Evolutionary conservation across 2,329 filamentous ascomycete genomes (phyloP).

Genomic region (Diaporthe citri): DNA sequence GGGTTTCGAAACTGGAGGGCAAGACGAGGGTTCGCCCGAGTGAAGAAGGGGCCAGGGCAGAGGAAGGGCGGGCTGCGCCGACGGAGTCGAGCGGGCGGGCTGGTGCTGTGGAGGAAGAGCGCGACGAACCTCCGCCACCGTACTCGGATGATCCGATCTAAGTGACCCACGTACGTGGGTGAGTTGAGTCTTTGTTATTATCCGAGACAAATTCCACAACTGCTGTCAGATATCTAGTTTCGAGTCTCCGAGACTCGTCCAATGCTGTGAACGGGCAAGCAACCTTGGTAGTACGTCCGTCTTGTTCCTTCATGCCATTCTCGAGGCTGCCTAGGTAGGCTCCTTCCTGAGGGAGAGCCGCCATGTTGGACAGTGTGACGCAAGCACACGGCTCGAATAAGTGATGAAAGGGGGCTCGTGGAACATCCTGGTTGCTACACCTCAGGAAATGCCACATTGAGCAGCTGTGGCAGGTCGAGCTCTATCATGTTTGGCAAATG

Average conservation of each 20-base stretch:
- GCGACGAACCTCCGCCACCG: constrained; percentile 50
- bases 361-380: constrained; percentile 34
- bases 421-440: not conserved
- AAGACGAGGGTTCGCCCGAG: constrained; percentile 50
- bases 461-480: not conserved
- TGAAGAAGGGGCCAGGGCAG: constrained; percentile 36
- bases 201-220: constrained; percentile 30
- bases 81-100: constrained; percentile 32
- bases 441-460: not conserved
- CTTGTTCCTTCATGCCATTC: not conserved
- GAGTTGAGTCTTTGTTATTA: constrained; percentile 39
- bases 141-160: constrained; percentile 55
- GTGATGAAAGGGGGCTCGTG: constrained; percentile 35
- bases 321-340: not conserved
- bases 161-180: constrained; percentile 42
- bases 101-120: constrained; percentile 43
- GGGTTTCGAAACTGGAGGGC: constrained; percentile 84
- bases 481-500: not conserved
- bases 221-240: constrained; percentile 5
- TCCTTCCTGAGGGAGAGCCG: constrained; percentile 1
- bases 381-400: constrained; percentile 5
- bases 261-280: not conserved
- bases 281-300: not conserved
- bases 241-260: not conserved
- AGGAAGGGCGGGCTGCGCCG: constrained; percentile 41